These are phyloP conservation scores for Trichosporon inkin DNA, from an alignment of 1,284 basidiomycete genomes.

Conservation along the genomic window DNA sequence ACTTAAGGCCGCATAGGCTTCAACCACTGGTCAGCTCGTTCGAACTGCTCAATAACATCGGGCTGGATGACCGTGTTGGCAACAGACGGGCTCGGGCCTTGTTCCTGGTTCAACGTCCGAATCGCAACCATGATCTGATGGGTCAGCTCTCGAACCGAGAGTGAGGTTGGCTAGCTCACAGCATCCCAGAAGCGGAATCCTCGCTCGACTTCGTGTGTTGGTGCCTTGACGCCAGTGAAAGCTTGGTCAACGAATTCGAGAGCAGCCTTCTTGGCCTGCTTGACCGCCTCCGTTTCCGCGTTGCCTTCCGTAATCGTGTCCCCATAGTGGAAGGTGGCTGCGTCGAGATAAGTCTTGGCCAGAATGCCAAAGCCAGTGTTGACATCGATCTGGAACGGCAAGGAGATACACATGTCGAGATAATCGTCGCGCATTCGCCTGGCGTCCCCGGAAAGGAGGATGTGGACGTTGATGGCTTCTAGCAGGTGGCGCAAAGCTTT, in stretches of 20 bases:
- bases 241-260: constrained; percentile 88
- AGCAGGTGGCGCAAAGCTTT: constrained; percentile 83
- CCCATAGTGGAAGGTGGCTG: constrained; percentile 75
- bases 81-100: constrained; percentile 67
- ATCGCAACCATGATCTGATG: constrained; percentile 78
- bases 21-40: constrained; percentile 88
- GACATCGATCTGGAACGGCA: constrained; percentile 92
- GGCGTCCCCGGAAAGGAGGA: constrained; percentile 84
- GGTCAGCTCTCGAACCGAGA: constrained; percentile 18
- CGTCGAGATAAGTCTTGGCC: constrained; percentile 92
- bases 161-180: constrained; percentile 60
- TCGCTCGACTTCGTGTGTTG: constrained; percentile 81
- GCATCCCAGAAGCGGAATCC: constrained; percentile 98
- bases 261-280: constrained; percentile 78
- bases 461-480: constrained; percentile 85
- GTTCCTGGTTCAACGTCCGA: constrained; percentile 71
- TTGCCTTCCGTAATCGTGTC: constrained; percentile 57
- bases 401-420: constrained; percentile 76
- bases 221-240: constrained; percentile 81
- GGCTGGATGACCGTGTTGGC: constrained; percentile 39
- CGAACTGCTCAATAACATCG: constrained; percentile 85
- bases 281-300: constrained; percentile 68
- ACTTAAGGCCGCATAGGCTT: constrained; percentile 77
- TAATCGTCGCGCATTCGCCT: constrained; percentile 81
- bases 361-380: constrained; percentile 98